Evolutionary conservation across 164 flowering plant genomes (phyloP), one percentile per base, ranked within the genome.

Genomic region (Aristolochia californica): DNA sequence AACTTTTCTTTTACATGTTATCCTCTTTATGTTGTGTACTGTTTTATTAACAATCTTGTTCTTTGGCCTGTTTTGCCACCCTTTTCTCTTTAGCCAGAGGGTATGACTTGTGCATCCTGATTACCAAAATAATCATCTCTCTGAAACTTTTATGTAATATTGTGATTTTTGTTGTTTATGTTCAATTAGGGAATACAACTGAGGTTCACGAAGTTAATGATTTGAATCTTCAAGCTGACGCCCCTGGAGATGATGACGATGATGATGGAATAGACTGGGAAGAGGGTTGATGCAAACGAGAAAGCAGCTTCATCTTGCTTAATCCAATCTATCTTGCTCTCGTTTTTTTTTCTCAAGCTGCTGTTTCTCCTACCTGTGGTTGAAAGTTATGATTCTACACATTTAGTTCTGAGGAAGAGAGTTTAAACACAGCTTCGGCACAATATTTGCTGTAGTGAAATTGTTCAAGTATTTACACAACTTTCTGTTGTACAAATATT

Each of bases 201-300:
- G 58, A 14, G 27, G 13, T 54, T 27, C 65, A n/a, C 63, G 65
- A 62, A 53, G 17, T 72, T 43, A 20, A 67, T 48, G 75, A 71
- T 69, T 59, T 72, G 53, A 66, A 74, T 63, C 65, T 57, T 62
- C 52, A 53, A 59, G 70, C 74, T 0, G 70, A 65, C 16, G 74
- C 66, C 51, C 62, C 72, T 50, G 77, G 45, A 48, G 74, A 64
- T 16, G 77, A 67, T 20, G 77, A 74, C 55, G 77, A 74, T 68
- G 77, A 74, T 1, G 77, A 74, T 68, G 77, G 71, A 2, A 68
- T 74, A 56, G 77, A 68, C 43, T 74, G 77, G 77, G 77, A 74
- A 52, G 69, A 70, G 60, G 75, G 73, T 40, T 66, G 62, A 72
- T 52, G 24, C 18, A 18, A 20, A 27, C 13, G 24, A 40, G 0